Conservation (phyloP, 139 green algal genomes). For the Astrephomene gubernaculifera region DNA sequence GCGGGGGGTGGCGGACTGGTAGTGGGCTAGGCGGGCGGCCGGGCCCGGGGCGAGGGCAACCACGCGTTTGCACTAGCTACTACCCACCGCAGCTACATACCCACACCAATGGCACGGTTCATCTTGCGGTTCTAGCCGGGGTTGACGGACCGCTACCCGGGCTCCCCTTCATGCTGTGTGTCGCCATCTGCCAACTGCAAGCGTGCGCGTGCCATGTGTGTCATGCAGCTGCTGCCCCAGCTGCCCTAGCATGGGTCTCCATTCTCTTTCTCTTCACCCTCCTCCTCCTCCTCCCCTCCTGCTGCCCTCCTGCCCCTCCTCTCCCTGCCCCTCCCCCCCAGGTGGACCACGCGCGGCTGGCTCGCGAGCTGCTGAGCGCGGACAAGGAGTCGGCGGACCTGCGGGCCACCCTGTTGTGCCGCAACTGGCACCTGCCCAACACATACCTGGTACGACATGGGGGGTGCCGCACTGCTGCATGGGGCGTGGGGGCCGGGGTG, state of each 20-base stretch:
- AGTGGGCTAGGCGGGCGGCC: background rate
- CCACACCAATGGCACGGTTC: too few relatives aligned
- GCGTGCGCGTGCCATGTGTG: too few relatives aligned
- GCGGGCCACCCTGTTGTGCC: constrained; percentile 33
- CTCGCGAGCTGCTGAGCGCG: constrained; percentile 41
- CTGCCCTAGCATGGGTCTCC: too few relatives aligned
- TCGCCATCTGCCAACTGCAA: too few relatives aligned
- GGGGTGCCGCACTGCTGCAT: background rate
- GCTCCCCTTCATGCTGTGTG: too few relatives aligned
- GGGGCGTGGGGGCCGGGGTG: background rate
- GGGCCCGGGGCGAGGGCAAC: background rate
- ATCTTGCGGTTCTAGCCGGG: too few relatives aligned
- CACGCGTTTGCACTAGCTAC: too few relatives aligned
- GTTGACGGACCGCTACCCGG: too few relatives aligned
- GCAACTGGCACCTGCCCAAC: constrained; percentile 64
- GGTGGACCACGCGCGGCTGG: constrained; percentile 13
- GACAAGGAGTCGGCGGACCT: constrained; percentile 39
- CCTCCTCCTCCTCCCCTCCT: background rate
- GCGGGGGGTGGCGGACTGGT: background rate
- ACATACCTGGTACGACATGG: constrained; percentile 54
- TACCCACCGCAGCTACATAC: too few relatives aligned
- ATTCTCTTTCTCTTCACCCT: background rate
- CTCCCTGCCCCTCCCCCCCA: background rate
- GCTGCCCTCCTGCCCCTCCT: background rate
- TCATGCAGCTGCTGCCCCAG: too few relatives aligned